A percentile compares a stretch with the other conserved stretches of the same genome.
These are phyloP conservation scores for Fraxinus anomala DNA, from an alignment of 257 asterid species.

Conservation along the genomic window DNA sequence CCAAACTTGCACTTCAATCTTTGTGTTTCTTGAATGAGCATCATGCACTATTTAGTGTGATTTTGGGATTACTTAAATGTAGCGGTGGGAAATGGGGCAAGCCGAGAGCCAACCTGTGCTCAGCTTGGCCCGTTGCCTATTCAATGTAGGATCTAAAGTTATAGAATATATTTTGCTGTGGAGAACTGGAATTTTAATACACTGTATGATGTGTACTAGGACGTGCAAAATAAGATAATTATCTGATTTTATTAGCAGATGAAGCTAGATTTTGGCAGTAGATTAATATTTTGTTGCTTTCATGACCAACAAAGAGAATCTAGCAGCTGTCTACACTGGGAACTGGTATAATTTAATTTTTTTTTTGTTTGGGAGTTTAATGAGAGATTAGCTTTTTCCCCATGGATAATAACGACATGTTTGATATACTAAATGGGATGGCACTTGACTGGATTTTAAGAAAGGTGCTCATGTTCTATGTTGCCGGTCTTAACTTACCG, in stretches of 20 bases:
- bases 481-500: neutral
- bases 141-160: neutral
- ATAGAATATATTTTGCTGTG: neutral
- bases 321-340: slow-evolving; percentile 24
- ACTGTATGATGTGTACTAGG: neutral
- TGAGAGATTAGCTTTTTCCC: neutral
- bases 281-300: slow-evolving; percentile 6
- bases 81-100: too few species aligned
- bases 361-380: neutral
- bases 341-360: slow-evolving; percentile 8
- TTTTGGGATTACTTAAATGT: neutral
- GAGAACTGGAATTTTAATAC: slow-evolving; percentile 10
- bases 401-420: neutral
- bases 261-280: slow-evolving; percentile 8
- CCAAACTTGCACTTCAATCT: neutral
- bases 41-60: neutral
- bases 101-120: too few species aligned
- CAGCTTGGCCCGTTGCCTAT: too few species aligned
- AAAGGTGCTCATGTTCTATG: neutral
- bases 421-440: neutral
- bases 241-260: slow-evolving; percentile 6
- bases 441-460: neutral
- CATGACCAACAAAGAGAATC: slow-evolving; percentile 30
- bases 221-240: neutral
- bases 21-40: neutral